phyloP scores from a whole-genome alignment of 169 alveolate genomes.

The Cryptosporidium andersoni region DNA sequence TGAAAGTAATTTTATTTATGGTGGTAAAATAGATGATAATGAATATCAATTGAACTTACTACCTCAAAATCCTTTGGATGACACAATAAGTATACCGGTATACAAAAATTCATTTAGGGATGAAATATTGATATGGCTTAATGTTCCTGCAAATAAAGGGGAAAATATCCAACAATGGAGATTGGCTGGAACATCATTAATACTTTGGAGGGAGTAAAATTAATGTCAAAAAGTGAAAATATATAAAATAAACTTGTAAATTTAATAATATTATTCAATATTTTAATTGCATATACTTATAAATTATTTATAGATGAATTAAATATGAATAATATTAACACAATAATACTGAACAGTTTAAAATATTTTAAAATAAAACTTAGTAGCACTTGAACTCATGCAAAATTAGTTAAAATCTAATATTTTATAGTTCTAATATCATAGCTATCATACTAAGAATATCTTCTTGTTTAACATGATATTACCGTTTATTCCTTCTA shows the following conservation, averaged over 20 bases:
- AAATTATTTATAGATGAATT: no score
- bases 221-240: background rate
- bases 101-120: constrained; percentile 28
- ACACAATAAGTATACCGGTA: constrained; percentile 25
- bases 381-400: no score
- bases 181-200: constrained; percentile 24
- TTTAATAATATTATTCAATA: no score
- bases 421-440: no score
- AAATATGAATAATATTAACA: no score
- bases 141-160: constrained; percentile 13
- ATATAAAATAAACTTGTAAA: background rate
- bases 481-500: no score
- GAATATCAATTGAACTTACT: constrained; percentile 18
- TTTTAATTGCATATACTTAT: no score
- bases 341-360: no score
- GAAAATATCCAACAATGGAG: constrained; percentile 57
- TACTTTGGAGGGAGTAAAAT: constrained; percentile 21
- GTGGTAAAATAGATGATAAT: constrained; percentile 24
- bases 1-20: background rate
- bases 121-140: constrained; percentile 30
- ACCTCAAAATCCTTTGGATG: constrained; percentile 35
- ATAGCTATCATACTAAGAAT: no score
- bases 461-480: no score
- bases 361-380: no score
- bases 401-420: no score